Percentiles rank a stretch among this genome's conserved stretches.
phyloP scores from a whole-genome alignment of 2,329 filamentous ascomycete genomes.

The Claviceps sp. region DNA sequence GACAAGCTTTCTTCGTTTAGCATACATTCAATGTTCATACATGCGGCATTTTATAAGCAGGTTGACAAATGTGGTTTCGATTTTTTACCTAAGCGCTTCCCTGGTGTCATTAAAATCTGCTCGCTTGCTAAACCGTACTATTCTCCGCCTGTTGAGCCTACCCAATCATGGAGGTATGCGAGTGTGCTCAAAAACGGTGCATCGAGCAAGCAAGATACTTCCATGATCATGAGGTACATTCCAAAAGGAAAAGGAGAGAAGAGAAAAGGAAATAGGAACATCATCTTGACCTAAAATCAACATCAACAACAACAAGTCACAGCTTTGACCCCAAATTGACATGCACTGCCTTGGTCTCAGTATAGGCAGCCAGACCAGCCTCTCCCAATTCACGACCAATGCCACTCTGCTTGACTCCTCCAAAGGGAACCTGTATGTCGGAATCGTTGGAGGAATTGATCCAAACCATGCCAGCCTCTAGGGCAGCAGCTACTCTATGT shows the following conservation, averaged over 20 bases:
- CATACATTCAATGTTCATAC: background rate
- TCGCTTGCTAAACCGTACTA: no score
- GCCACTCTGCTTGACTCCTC: slow-evolving; percentile 35
- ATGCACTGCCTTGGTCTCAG: slow-evolving; percentile 27
- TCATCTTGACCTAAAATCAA: no score
- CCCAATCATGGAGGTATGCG: no score
- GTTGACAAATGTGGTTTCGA: no score
- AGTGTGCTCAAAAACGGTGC: no score
- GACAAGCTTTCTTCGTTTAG: background rate
- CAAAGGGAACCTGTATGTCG: slow-evolving; percentile 30
- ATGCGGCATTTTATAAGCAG: background rate
- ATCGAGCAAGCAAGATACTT: no score
- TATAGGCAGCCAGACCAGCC: slow-evolving; percentile 29
- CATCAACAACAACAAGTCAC: slow-evolving; percentile 7
- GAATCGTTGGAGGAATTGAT: slow-evolving; percentile 35
- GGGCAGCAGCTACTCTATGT: slow-evolving; percentile 36
- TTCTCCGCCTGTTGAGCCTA: no score
- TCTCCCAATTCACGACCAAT: slow-evolving; percentile 32
- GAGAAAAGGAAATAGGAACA: background rate
- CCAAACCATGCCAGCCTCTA: slow-evolving; percentile 48
- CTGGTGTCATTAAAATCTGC: no score
- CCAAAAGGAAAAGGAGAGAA: background rate
- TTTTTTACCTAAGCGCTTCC: no score
- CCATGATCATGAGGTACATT: no score
- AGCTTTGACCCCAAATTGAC: slow-evolving; percentile 19